Evolutionary conservation across 2,329 filamentous ascomycete genomes (phyloP).

Genomic region (Cryoendolithus antarcticus): DNA sequence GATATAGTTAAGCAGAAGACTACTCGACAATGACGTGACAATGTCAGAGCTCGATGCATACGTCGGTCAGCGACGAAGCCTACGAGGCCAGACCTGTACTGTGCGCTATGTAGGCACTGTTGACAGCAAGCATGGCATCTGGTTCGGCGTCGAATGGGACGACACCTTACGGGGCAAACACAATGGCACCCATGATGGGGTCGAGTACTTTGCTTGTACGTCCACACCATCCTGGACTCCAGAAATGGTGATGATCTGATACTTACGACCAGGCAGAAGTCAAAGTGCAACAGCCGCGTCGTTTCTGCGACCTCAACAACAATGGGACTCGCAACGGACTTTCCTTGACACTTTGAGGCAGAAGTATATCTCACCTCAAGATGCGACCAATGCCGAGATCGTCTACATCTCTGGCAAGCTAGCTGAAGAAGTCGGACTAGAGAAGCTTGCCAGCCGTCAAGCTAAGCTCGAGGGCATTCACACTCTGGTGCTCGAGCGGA

Average conservation of each 20-base stretch:
- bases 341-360: slow-evolving; percentile 69
- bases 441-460: slow-evolving; percentile 74
- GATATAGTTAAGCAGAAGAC: too few relatives aligned
- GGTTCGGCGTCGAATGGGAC: slow-evolving; percentile 97
- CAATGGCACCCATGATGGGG: slow-evolving; percentile 67
- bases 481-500: slow-evolving; percentile 69
- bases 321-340: slow-evolving; percentile 52
- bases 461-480: slow-evolving; percentile 65
- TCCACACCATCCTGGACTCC: slow-evolving; percentile 3
- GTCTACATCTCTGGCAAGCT: slow-evolving; percentile 70
- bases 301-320: slow-evolving; percentile 69
- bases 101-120: slow-evolving; percentile 72
- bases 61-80: slow-evolving; percentile 64
- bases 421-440: slow-evolving; percentile 88
- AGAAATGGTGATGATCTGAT: slow-evolving; percentile 7
- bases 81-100: slow-evolving; percentile 65
- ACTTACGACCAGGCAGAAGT: slow-evolving; percentile 41
- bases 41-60: slow-evolving; percentile 1
- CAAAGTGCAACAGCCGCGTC: slow-evolving; percentile 62
- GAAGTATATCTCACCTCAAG: slow-evolving; percentile 61
- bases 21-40: neutral
- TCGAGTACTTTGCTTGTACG: slow-evolving; percentile 73
- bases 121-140: slow-evolving; percentile 60
- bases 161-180: slow-evolving; percentile 79
- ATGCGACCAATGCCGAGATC: slow-evolving; percentile 29